Conservation (phyloP, 2,329 filamentous ascomycete genomes). For the Lachnellula occidentalis region DNA sequence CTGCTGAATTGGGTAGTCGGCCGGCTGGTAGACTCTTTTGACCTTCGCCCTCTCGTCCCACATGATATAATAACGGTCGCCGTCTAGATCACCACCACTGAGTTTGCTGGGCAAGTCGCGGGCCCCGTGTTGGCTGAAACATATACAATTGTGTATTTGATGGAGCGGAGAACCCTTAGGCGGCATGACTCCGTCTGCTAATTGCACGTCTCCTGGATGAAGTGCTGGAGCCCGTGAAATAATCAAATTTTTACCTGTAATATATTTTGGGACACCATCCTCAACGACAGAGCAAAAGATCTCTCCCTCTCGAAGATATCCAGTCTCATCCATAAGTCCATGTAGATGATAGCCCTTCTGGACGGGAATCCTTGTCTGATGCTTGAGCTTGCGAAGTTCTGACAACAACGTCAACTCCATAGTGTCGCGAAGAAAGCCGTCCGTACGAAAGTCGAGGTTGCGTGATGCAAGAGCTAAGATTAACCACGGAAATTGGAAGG, state of each 20-base stretch:
- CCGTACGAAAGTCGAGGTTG: constrained; percentile 59
- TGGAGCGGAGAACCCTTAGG: constrained; percentile 53
- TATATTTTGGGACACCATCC: constrained; percentile 27
- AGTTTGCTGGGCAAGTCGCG: constrained; percentile 75
- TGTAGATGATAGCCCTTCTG: constrained; percentile 68
- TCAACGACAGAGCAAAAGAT: constrained; percentile 56
- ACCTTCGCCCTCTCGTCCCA: constrained; percentile 56
- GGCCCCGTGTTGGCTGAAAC: constrained; percentile 65
- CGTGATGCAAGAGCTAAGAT: constrained; percentile 54
- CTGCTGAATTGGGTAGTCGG: constrained; percentile 60
- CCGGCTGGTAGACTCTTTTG: constrained; percentile 44
- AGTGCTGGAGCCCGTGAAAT: constrained; percentile 77
- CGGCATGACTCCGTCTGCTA: constrained; percentile 57
- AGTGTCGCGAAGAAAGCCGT: constrained; percentile 63
- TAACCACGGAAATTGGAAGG: constrained; percentile 55
- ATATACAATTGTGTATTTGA: constrained; percentile 64
- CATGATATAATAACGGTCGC: constrained; percentile 76
- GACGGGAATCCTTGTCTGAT: constrained; percentile 71
- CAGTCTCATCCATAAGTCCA: constrained; percentile 79
- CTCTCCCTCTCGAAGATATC: constrained; percentile 58
- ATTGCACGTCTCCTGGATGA: constrained; percentile 75
- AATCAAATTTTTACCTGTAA: constrained; percentile 35
- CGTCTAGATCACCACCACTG: constrained; percentile 78
- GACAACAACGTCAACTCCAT: constrained; percentile 67
- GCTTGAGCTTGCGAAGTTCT: constrained; percentile 69